Percentiles rank a stretch among this genome's conserved stretches.
These are phyloP conservation scores for Boletus sp. DNA, from an alignment of 768 basidiomycete genomes.

Conservation along the genomic window DNA sequence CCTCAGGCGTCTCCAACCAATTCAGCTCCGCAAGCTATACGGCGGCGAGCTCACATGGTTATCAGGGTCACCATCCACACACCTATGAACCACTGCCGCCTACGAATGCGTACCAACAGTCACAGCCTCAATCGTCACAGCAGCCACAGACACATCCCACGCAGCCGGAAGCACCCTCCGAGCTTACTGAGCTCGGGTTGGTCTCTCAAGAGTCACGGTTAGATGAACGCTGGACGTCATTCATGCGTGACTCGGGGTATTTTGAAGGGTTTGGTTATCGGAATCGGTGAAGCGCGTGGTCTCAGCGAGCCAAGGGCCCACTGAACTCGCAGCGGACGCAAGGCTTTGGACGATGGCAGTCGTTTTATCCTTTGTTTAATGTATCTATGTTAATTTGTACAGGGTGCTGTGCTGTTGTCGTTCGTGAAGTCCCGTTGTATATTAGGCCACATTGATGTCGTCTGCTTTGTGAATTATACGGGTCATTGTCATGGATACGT, in stretches of 20 bases:
- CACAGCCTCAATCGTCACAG: constrained; percentile 1
- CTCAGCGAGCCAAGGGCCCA: too few species aligned
- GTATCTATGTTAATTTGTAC: neutral
- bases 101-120: neutral
- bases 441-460: neutral
- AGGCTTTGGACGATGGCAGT: neutral
- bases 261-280: constrained; percentile 36
- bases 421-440: neutral
- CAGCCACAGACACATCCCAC: constrained; percentile 1
- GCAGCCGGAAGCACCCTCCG: constrained; percentile 31
- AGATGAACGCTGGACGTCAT: constrained; percentile 59
- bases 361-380: neutral
- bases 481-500: too few species aligned
- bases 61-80: constrained; percentile 14
- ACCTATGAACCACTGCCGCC: constrained; percentile 12
- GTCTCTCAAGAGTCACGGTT: constrained; percentile 54
- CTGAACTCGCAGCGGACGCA: neutral
- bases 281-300: constrained; percentile 11
- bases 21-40: constrained; percentile 12
- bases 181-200: constrained; percentile 60
- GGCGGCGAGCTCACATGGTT: constrained; percentile 8
- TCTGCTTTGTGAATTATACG: too few species aligned
- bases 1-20: constrained; percentile 1
- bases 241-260: constrained; percentile 58
- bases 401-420: neutral